Base-by-base conservation (phyloP, 1,139 yeast genomes). In the Geotrichum klebahnii region DNA sequence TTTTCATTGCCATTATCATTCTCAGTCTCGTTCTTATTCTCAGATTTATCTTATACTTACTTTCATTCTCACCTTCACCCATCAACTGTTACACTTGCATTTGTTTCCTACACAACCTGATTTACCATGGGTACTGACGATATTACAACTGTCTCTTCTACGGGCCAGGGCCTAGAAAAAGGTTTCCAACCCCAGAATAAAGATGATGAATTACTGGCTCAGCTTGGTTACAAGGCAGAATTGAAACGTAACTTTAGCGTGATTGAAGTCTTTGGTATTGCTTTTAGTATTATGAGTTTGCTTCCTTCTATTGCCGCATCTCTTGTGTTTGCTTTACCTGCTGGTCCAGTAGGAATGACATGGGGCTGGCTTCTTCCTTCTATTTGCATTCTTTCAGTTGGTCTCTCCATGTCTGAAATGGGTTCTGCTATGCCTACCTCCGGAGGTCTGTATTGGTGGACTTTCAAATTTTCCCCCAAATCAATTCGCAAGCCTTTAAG, bases 211-310 rank as follows among this genome's bases (percentile, higher is more conserved):
- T 57, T 66, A 19, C 59, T 69, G 44, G 68, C 63, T 48, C 61
- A 63, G 32, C 72, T 84, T 61, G 92, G 92, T 23, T 83, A 84
- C 64, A 80, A 81, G 62, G 86, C 81, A 59, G 90, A 83, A 63
- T 78, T 84, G 62, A 79, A 77, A 59, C 76, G 92, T 62, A 87
- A 84, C 58, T 70, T 68, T 57, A 74, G 85, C 3, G 76, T 83
- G 1, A 77, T 83, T 55, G 79, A 82, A 37, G 86, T 82, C 24
- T 67, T 67, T 52, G 69, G 70, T 17, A 65, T 67, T 23, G 81
- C 88, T 12, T 84, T 84, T 67, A 79, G 86, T 12, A 86, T 84
- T 48, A 73, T 84, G 61, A 86, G 89, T 5, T 71, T 84, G 51
- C 72, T 84, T 50, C 90, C 92, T 1, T 82, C 88, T 9, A 79